Evolutionary conservation across 2,329 filamentous ascomycete genomes (phyloP).

Genomic region (Ascochyta koolunga): DNA sequence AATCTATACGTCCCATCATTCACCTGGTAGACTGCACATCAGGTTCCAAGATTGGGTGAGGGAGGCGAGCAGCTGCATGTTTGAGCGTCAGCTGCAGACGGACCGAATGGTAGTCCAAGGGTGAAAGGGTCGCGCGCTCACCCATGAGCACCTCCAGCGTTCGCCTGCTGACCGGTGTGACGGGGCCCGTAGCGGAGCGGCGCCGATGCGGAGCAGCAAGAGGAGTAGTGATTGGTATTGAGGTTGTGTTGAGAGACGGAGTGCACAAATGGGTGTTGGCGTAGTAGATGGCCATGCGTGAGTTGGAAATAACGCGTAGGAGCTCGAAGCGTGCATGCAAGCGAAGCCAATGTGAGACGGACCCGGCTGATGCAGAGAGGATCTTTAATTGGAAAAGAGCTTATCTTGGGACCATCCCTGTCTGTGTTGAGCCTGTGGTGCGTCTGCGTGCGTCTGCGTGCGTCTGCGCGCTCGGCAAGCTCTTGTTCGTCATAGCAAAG

Average conservation of each 20-base stretch:
- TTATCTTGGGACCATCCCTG: slow-evolving; percentile 13
- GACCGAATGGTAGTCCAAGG: background rate
- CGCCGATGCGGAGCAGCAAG: slow-evolving; percentile 10
- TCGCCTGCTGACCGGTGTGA: slow-evolving; percentile 7
- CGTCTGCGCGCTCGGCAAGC: slow-evolving; percentile 3
- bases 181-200: slow-evolving; percentile 5
- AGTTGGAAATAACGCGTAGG: background rate
- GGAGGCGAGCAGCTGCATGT: background rate
- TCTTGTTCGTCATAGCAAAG: slow-evolving; percentile 35
- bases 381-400: slow-evolving; percentile 12
- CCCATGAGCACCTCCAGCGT: background rate
- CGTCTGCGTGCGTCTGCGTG: background rate
- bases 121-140: slow-evolving; percentile 5
- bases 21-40: background rate
- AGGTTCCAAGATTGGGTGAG: background rate
- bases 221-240: background rate
- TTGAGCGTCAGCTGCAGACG: slow-evolving; percentile 7
- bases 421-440: too few species aligned
- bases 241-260: background rate
- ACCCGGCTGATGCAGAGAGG: background rate
- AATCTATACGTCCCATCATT: background rate
- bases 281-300: background rate
- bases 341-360: background rate
- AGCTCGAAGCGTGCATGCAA: background rate
- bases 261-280: background rate